Evolutionary conservation across 768 basidiomycete genomes (phyloP).

Genomic region (Rhodotorula babjevae): DNA sequence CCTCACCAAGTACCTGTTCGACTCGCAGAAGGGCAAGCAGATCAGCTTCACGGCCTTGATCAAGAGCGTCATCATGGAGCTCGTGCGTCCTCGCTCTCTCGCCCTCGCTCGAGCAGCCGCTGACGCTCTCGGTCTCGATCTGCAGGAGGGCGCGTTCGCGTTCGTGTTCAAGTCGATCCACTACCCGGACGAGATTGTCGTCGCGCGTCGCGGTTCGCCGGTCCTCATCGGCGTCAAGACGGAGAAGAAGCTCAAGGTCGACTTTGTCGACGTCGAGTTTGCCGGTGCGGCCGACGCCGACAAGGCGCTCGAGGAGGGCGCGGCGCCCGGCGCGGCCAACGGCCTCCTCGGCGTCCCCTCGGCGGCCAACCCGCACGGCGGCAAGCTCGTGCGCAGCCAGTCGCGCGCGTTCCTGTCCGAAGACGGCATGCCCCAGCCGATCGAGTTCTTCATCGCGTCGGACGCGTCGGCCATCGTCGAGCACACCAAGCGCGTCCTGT

Average conservation of each 20-base stretch:
- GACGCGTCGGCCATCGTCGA: constrained; percentile 95
- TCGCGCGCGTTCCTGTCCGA: constrained; percentile 98
- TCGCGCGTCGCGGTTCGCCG: constrained; percentile 93
- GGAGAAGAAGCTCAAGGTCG: constrained; percentile 98
- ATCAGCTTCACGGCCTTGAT: constrained; percentile 82
- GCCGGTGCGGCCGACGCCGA: constrained; percentile 50
- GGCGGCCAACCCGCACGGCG: constrained; percentile 51
- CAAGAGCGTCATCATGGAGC: constrained; percentile 93
- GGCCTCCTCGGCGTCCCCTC: constrained; percentile 52
- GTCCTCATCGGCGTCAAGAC: constrained; percentile 98
- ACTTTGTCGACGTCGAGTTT: constrained; percentile 98
- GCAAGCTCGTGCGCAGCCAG: constrained; percentile 83
- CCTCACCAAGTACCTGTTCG: constrained; percentile 91
- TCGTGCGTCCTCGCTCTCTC: constrained; percentile 49
- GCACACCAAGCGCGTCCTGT: constrained; percentile 97
- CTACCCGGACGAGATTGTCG: constrained; percentile 92
- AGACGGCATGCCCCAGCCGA: constrained; percentile 95
- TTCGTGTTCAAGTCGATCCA: constrained; percentile 97
- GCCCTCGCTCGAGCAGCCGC: not conserved
- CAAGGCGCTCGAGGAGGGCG: constrained; percentile 21
- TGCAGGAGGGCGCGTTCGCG: constrained; percentile 87
- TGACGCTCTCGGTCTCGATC: not conserved
- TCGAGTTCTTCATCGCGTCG: constrained; percentile 98
- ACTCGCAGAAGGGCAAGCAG: constrained; percentile 79
- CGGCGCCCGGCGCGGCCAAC: constrained; percentile 13